Evolutionary conservation across 371 early-diverging fungal genomes (phyloP), one percentile per base, ranked within the genome.

Genomic region (Smittium culicis): DNA sequence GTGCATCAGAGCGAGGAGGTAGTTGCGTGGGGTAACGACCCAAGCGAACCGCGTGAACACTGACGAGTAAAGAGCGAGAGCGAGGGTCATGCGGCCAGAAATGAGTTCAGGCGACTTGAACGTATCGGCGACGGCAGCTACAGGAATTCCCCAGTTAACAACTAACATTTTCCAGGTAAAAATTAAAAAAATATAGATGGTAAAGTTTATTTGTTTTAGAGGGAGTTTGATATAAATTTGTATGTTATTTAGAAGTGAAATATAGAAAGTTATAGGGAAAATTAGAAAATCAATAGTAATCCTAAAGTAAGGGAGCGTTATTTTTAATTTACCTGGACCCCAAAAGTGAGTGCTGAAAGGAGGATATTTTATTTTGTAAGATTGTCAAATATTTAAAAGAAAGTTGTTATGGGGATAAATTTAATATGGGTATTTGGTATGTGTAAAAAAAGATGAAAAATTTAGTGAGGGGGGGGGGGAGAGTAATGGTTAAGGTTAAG

Each of bases 141-240:
- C 70, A 60, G 98, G 98, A 64, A 97, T 83, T 66, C 96, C 96
- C 98, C 98, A 97, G 83, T 96, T 97, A 65, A 92, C 96, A 34
- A 91, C 91, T 71, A 77, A 67, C 11, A 59, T n/a, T n/a, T n/a
- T n/a, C n/a, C n/a, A n/a, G n/a, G n/a, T n/a, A 54, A 17, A 54
- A 20, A 54, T 25, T 17, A 17, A 54, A 54, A 54, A 20, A 25
- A 17, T 54, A 20, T 17, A 17, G 54, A 20, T 17, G 20, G n/a
- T 54, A 20, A 54, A 25, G 17, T 54, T 54, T 17, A 25, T 54
- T 54, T 17, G 20, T 25, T 54, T 25, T 17, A 54, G 17, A 20
- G 20, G n/a, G n/a, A 54, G 54, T 54, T 25, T 54, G n/a, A 32
- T 35, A 30, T 31, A n/a, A 30, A 24, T 58, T 25, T 60, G 34